Percentiles rank a stretch among this genome's conserved stretches.
These are phyloP conservation scores for Apiospora saccharicola DNA, from an alignment of 2,329 filamentous ascomycete genomes.

Conservation along the genomic window DNA sequence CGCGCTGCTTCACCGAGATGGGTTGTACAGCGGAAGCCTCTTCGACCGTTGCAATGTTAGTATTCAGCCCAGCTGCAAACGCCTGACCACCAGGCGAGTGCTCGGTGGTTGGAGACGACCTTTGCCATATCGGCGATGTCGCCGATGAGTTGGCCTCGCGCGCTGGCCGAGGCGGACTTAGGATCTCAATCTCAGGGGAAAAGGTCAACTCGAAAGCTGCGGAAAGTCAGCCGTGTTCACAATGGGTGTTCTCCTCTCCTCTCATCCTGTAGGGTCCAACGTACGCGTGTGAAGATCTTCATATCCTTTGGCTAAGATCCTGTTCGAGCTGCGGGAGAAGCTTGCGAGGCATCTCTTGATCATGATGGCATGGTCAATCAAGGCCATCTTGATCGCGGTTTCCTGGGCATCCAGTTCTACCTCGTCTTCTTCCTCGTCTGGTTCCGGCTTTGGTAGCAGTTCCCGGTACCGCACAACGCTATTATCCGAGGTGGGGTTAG, in stretches of 20 bases:
- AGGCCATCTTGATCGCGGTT: constrained; percentile 81
- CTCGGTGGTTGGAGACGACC: constrained; percentile 43
- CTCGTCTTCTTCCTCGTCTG: constrained; percentile 54
- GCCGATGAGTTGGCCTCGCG: constrained; percentile 50
- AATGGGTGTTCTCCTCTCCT: not conserved
- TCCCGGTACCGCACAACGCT: constrained; percentile 81
- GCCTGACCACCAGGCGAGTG: constrained; percentile 27
- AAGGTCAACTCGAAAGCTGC: constrained; percentile 69
- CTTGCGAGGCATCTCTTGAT: constrained; percentile 81
- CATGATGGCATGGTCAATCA: constrained; percentile 88
- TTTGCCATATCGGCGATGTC: constrained; percentile 50
- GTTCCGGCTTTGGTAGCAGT: constrained; percentile 66
- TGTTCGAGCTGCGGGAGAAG: constrained; percentile 70
- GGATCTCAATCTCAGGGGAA: constrained; percentile 69
- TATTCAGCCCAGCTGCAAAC: constrained; percentile 32
- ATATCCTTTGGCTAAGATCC: constrained; percentile 61
- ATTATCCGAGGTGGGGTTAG: constrained; percentile 76
- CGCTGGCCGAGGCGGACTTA: constrained; percentile 59
- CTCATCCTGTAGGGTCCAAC: constrained; percentile 42
- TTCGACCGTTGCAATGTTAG: constrained; percentile 48
- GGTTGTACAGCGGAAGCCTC: constrained; percentile 60
- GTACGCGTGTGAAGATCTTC: constrained; percentile 71
- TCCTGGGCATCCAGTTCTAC: constrained; percentile 68
- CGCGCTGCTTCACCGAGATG: constrained; percentile 59
- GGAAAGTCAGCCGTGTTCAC: constrained; percentile 11